These are phyloP conservation scores for Passiflora organensis DNA, from an alignment of 345 rosid species.

Conservation along the genomic window DNA sequence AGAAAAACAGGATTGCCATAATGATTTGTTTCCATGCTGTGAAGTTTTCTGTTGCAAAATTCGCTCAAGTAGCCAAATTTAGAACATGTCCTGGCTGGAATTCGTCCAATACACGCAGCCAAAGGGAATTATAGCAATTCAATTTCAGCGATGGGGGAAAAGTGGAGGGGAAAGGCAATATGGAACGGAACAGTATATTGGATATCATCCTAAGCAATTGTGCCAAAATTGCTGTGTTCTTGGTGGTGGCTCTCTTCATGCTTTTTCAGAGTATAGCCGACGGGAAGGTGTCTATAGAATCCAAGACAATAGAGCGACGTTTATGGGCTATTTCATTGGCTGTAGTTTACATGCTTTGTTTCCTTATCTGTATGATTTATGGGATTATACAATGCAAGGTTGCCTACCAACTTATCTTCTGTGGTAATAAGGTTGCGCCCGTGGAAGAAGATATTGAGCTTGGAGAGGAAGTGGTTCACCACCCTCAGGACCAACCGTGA, in stretches of 20 bases:
- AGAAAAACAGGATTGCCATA: too few relatives aligned
- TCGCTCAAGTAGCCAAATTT: too few relatives aligned
- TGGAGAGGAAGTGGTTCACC: neutral
- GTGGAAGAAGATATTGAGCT: too few relatives aligned
- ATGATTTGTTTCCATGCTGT: too few relatives aligned
- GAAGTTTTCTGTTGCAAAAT: too few relatives aligned
- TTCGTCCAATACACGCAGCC: too few relatives aligned
- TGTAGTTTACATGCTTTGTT: neutral
- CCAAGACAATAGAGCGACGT: neutral
- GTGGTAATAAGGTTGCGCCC: constrained; percentile 3
- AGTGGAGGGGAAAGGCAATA: neutral
- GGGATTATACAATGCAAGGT: constrained; percentile 3
- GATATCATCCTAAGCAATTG: neutral
- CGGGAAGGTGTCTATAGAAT: neutral
- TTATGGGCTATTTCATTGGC: neutral
- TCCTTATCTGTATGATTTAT: neutral
- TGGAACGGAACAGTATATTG: constrained; percentile 7
- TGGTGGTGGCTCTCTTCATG: neutral
- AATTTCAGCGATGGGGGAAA: neutral
- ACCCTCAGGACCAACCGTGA: neutral
- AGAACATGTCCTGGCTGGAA: constrained; percentile 1
- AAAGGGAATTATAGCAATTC: too few relatives aligned
- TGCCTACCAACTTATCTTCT: neutral
- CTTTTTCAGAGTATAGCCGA: neutral
- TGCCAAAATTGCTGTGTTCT: neutral